Percentiles rank a stretch among this genome's conserved stretches.
phyloP scores from a whole-genome alignment of 371 early-diverging fungal species.

The Nematocida parisii region DNA sequence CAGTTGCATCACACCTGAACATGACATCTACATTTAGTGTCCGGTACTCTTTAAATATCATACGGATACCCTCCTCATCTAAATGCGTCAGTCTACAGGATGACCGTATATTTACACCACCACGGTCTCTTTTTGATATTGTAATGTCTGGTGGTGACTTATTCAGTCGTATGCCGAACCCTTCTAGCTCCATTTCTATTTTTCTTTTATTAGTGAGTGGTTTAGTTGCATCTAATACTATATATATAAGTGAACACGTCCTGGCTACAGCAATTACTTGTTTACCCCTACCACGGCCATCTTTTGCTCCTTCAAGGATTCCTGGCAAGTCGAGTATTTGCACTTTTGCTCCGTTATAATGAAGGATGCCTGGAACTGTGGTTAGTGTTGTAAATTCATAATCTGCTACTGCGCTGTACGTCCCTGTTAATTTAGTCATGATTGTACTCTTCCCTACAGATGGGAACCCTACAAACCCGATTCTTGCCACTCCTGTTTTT shows the following conservation, averaged over 20 bases:
- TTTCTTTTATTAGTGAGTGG: slow-evolving; percentile 78
- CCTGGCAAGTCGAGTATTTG: slow-evolving; percentile 84
- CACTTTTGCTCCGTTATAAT: slow-evolving; percentile 91
- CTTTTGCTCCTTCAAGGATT: slow-evolving; percentile 97
- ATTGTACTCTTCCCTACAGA: slow-evolving; percentile 94
- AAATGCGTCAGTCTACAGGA: slow-evolving; percentile 72
- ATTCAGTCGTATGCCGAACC: slow-evolving; percentile 93
- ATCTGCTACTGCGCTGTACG: slow-evolving; percentile 81
- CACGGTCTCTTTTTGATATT: slow-evolving; percentile 89
- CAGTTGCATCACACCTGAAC: slow-evolving; percentile 77
- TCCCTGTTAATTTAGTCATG: slow-evolving; percentile 84
- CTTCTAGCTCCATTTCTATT: slow-evolving; percentile 91
- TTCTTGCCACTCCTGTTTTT: slow-evolving; percentile 92
- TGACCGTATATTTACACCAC: slow-evolving; percentile 87
- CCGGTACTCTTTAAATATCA: slow-evolving; percentile 89
- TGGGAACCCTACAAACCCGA: slow-evolving; percentile 91
- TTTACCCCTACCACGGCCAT: slow-evolving; percentile 96
- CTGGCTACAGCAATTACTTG: slow-evolving; percentile 88
- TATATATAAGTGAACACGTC: slow-evolving; percentile 85
- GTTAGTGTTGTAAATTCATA: slow-evolving; percentile 99
- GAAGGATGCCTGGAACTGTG: slow-evolving; percentile 82
- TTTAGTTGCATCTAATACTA: slow-evolving; percentile 96
- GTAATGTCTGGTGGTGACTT: slow-evolving; percentile 77
- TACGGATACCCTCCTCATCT: slow-evolving; percentile 81
- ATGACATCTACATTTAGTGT: slow-evolving; percentile 96